A percentile compares a stretch with the other conserved stretches of the same genome.
Evolutionary conservation across 257 asterid genomes (phyloP).

Genomic region (Solanum tacnaense): DNA sequence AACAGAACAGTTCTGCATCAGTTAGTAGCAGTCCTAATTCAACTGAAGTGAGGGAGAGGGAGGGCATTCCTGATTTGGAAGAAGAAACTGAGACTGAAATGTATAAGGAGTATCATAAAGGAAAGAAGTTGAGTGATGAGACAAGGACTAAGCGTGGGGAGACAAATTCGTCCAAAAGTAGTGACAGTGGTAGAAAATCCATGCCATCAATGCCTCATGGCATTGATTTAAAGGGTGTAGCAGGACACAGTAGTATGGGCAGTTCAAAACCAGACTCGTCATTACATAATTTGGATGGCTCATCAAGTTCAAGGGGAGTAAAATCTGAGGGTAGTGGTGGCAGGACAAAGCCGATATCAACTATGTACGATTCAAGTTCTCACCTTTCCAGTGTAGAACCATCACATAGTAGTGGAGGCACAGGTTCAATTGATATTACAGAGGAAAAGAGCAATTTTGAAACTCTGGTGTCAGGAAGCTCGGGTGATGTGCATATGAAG

Average conservation of each 20-base stretch:
- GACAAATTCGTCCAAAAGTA: slow-evolving; percentile 5
- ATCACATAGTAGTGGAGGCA: slow-evolving; percentile 11
- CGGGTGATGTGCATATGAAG: slow-evolving; percentile 49
- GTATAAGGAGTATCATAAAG: slow-evolving; percentile 27
- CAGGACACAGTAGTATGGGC: neutral
- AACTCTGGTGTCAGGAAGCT: slow-evolving; percentile 35
- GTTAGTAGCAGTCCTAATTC: slow-evolving; percentile 81
- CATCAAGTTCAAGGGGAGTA: slow-evolving; percentile 3
- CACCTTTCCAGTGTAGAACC: slow-evolving; percentile 2
- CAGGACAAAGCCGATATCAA: neutral
- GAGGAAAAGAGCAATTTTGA: slow-evolving; percentile 59
- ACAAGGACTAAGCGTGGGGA: slow-evolving; percentile 20
- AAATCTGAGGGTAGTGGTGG: slow-evolving; percentile 6
- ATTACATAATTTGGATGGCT: slow-evolving; percentile 10
- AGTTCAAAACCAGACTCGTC: slow-evolving; percentile 17
- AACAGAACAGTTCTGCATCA: slow-evolving; percentile 36
- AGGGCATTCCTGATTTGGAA: slow-evolving; percentile 97
- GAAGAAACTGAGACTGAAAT: slow-evolving; percentile 82
- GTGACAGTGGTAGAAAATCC: slow-evolving; percentile 1
- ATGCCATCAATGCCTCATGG: neutral
- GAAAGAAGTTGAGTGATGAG: slow-evolving; percentile 22
- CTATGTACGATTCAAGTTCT: slow-evolving; percentile 9
- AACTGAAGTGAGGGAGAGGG: slow-evolving; percentile 81
- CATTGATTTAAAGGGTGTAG: neutral
- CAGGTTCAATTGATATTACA: slow-evolving; percentile 32